phyloP scores from a whole-genome alignment of 1,284 basidiomycete genomes.

The Cutaneotrichosporon daszewskae region DNA sequence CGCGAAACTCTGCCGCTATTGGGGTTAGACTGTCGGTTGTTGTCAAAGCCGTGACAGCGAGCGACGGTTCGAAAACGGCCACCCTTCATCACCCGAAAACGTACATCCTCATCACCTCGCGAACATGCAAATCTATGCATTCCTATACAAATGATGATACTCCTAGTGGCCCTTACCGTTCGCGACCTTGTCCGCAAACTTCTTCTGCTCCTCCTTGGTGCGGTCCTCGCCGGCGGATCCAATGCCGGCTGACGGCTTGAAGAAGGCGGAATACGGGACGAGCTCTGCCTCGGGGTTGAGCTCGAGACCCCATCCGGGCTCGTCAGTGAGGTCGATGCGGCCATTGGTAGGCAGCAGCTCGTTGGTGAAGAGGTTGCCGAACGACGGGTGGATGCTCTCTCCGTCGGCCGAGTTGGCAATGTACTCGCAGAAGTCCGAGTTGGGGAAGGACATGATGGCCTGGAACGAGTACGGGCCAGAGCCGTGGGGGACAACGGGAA shows the following conservation, averaged over 20 bases:
- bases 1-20: too few species aligned
- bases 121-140: background rate
- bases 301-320: slow-evolving; percentile 53
- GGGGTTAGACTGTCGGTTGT: too few species aligned
- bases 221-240: slow-evolving; percentile 30
- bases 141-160: background rate
- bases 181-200: slow-evolving; percentile 8
- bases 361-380: slow-evolving; percentile 54
- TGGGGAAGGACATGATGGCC: slow-evolving; percentile 44
- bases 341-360: slow-evolving; percentile 53
- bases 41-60: too few species aligned
- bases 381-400: slow-evolving; percentile 51
- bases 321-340: slow-evolving; percentile 48
- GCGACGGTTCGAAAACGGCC: too few species aligned
- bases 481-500: slow-evolving; percentile 55
- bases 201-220: slow-evolving; percentile 13
- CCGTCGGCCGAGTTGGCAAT: slow-evolving; percentile 55
- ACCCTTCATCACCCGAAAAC: too few species aligned
- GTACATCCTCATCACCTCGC: too few species aligned
- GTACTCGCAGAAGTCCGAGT: slow-evolving; percentile 48
- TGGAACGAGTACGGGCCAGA: slow-evolving; percentile 49
- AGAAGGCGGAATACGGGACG: slow-evolving; percentile 43
- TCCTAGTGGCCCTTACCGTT: slow-evolving; percentile 2
- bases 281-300: slow-evolving; percentile 51
- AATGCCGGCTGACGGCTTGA: slow-evolving; percentile 29